phyloP scores from a whole-genome alignment of 148 eudicot genomes.

The Polygonum maritimum region DNA sequence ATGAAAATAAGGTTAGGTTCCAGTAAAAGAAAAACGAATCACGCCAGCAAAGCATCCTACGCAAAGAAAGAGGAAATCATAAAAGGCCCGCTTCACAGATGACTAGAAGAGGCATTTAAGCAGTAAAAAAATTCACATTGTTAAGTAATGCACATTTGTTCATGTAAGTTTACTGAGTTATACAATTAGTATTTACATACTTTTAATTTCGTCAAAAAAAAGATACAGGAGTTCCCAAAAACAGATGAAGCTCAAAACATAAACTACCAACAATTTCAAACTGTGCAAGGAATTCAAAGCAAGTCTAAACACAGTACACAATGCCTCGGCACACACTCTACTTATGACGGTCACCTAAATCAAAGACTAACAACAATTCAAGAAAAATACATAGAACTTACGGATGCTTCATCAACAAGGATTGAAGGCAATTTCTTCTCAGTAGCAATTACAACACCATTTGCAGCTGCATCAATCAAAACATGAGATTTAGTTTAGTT shows the following conservation, averaged over 20 bases:
- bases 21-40: background rate
- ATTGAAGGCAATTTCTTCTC: conserved; percentile 36
- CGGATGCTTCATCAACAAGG: conserved; percentile 9
- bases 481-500: background rate
- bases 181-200: background rate
- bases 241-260: background rate
- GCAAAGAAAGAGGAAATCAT: background rate
- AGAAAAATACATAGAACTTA: conserved; percentile 46
- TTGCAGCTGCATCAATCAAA: conserved; percentile 61
- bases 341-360: background rate
- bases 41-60: background rate
- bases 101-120: background rate
- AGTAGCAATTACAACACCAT: conserved; percentile 96
- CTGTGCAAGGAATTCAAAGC: background rate
- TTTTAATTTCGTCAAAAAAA: background rate
- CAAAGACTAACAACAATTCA: background rate
- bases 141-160: background rate
- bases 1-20: background rate
- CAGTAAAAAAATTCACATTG: background rate
- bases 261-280: background rate
- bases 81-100: background rate
- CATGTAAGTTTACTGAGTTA: background rate
- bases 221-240: background rate
- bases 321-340: background rate
- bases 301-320: background rate